Percentiles rank a stretch among this genome's conserved stretches.
phyloP scores from a whole-genome alignment of 768 basidiomycete genomes.

The Mycena vitilis region DNA sequence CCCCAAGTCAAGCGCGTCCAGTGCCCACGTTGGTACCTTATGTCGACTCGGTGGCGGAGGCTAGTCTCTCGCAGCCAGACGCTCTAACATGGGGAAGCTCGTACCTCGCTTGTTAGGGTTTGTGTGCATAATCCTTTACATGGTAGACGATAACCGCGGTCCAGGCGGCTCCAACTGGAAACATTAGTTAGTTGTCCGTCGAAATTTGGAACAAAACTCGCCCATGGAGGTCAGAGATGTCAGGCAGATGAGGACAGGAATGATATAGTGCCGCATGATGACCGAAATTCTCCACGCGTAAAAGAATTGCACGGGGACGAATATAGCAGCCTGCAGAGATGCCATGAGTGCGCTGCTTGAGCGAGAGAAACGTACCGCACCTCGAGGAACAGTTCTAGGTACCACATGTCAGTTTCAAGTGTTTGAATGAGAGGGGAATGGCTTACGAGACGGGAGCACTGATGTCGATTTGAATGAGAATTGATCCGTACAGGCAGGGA shows the following conservation, averaged over 20 bases:
- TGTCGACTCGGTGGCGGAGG: no score
- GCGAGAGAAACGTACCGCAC: neutral
- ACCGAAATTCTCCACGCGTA: neutral
- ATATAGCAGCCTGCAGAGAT: neutral
- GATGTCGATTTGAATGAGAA: no score
- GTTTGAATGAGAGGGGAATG: no score
- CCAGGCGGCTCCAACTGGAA: neutral
- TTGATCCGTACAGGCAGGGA: neutral
- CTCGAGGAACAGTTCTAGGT: neutral
- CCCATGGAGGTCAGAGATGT: neutral
- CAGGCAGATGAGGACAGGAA: slow-evolving; percentile 1
- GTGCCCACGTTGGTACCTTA: no score
- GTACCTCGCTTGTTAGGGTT: neutral
- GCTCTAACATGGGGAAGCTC: no score
- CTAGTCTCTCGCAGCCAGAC: no score
- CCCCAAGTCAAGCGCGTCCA: no score
- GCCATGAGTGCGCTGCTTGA: no score
- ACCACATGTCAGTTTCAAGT: neutral
- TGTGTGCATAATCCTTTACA: neutral
- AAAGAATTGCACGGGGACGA: slow-evolving; percentile 4
- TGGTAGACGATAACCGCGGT: neutral
- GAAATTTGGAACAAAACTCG: neutral
- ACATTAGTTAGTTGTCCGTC: neutral
- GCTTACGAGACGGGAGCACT: slow-evolving; percentile 1
- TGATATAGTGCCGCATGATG: neutral